Base-by-base conservation (phyloP, 1,139 yeast genomes). In the Trichomonascaceae sp. region DNA sequence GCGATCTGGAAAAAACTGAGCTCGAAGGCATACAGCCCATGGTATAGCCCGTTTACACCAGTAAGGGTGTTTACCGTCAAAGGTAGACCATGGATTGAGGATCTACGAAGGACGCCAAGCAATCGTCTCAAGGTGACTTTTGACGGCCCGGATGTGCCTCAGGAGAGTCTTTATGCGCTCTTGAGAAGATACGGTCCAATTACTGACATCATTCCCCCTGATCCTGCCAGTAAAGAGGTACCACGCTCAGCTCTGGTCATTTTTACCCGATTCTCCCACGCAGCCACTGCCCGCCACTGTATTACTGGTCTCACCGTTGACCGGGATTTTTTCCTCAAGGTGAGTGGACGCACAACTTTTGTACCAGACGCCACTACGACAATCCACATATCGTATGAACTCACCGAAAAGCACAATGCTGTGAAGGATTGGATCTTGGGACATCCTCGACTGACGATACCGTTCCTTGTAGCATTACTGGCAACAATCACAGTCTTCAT, bases 1-100 rank as follows among this genome's bases (percentile, higher is more conserved):
- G 42, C 43, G 9, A 45, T 54, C 11, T 43, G 44, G 28, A 42
- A 46, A 4, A 40, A 46, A 17, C 38, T 48, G 17, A 45, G 36
- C 25, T 35, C 32, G 5, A 27, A 40, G 4, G 33, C 33, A 8
- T 39, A 33, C 31, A 45, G 49, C 3, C 54, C 51, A 4, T 50
- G 55, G 51, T 51, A 43, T 48, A 49, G 52, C 46, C 45, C 67
- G 43, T 43, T 55, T 49, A 39, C 62, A 54, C 36, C 59, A 54
- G 50, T 66, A 74, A 57, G 54, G 59, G 49, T 79, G 62, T 36
- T 78, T 65, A 74, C 81, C 0, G 97, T 92, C 1, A 77, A 78
- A 45, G 98, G 98, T 38, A 67, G 73, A 0, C 98, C 98, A 0
- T 89, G 97, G 96, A 80, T 89, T 42, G 97, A 89, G 56, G 98